A percentile compares a stretch with the other conserved stretches of the same genome.
phyloP scores from a whole-genome alignment of 192 early-diverging fungal species.

The Coemansia sp. region DNA sequence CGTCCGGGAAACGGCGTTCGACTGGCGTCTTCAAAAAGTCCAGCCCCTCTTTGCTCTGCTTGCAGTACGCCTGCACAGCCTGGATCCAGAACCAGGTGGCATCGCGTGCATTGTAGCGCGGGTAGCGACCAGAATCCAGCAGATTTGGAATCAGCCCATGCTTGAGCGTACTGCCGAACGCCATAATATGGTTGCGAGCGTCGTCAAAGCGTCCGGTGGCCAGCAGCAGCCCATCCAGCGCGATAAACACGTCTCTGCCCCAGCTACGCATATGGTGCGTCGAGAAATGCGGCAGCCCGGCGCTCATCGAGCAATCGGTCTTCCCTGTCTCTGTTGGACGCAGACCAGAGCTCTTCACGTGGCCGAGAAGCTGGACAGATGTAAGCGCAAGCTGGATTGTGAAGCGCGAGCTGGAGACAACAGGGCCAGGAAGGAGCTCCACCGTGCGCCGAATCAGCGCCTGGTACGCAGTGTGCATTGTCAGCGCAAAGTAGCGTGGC shows the following conservation, averaged over 20 bases:
- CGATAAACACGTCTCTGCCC: slow-evolving; percentile 98
- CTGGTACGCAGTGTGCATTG: slow-evolving; percentile 74
- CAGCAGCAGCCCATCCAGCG: slow-evolving; percentile 81
- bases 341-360: slow-evolving; percentile 80
- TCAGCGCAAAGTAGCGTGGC: slow-evolving; percentile 93
- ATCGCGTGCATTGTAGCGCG: slow-evolving; percentile 95
- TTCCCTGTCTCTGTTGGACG: slow-evolving; percentile 56
- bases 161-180: slow-evolving; percentile 87
- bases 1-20: slow-evolving; percentile 78
- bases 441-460: slow-evolving; percentile 68
- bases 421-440: slow-evolving; percentile 59
- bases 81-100: slow-evolving; percentile 96
- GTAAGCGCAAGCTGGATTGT: slow-evolving; percentile 73
- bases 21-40: slow-evolving; percentile 71
- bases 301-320: slow-evolving; percentile 72
- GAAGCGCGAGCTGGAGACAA: slow-evolving; percentile 62
- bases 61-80: slow-evolving; percentile 86
- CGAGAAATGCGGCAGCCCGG: slow-evolving; percentile 94
- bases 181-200: slow-evolving; percentile 82
- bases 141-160: slow-evolving; percentile 98
- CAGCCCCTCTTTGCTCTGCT: slow-evolving; percentile 69
- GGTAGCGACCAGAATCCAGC: slow-evolving; percentile 78
- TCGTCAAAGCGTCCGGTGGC: slow-evolving; percentile 80
- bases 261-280: slow-evolving; percentile 91
- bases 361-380: slow-evolving; percentile 81